phyloP scores from a whole-genome alignment of 257 asterid species.

The Solanum chmielewskii region DNA sequence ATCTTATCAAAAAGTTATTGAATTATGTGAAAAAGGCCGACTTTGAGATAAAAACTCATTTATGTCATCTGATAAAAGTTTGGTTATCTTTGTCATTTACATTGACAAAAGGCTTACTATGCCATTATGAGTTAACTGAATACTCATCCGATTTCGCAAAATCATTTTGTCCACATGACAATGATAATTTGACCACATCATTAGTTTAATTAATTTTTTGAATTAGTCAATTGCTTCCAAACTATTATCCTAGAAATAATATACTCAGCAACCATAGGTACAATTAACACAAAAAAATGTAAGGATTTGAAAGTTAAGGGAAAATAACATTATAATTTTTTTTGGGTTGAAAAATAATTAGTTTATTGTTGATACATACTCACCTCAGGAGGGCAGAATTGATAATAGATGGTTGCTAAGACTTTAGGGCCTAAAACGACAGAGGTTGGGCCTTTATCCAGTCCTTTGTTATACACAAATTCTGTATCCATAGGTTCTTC shows the following conservation, averaged over 20 bases:
- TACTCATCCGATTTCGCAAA: too few relatives aligned
- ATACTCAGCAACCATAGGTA: neutral
- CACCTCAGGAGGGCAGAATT: slow-evolving; percentile 38
- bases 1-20: neutral
- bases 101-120: too few relatives aligned
- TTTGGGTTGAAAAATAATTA: neutral
- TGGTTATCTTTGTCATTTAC: too few relatives aligned
- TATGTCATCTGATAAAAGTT: too few relatives aligned
- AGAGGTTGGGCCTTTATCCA: slow-evolving; percentile 18
- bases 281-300: neutral
- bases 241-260: neutral
- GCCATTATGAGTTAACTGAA: too few relatives aligned
- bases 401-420: slow-evolving; percentile 18
- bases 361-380: neutral
- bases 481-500: slow-evolving; percentile 14
- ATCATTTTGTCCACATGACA: too few relatives aligned
- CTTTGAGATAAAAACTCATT: too few relatives aligned
- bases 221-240: too few relatives aligned
- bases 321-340: neutral
- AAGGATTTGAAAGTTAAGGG: neutral
- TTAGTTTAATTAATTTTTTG: too few relatives aligned
- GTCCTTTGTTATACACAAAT: slow-evolving; percentile 6
- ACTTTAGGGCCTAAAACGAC: slow-evolving; percentile 20
- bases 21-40: too few relatives aligned
- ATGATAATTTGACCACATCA: too few relatives aligned